Conservation (phyloP, 192 early-diverging fungal species). For the Coemansia sp. region DNA sequence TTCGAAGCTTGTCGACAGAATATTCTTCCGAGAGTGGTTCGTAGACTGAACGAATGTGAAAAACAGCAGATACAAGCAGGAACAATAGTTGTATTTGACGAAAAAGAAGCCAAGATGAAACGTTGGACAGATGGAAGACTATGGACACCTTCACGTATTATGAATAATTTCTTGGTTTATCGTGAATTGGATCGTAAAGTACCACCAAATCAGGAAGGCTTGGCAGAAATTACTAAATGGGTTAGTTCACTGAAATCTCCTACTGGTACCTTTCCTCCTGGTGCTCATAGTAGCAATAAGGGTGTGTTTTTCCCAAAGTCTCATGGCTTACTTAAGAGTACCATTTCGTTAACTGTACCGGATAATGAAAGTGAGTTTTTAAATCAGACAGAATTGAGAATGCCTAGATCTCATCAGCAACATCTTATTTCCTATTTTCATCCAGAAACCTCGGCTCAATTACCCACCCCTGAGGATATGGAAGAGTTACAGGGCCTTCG, state of each 20-base stretch:
- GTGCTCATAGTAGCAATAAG: slow-evolving; percentile 35
- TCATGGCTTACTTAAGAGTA: slow-evolving; percentile 74
- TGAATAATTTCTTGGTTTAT: slow-evolving; percentile 80
- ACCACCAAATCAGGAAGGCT: slow-evolving; percentile 52
- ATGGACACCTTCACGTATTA: slow-evolving; percentile 82
- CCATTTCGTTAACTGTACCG: slow-evolving; percentile 69
- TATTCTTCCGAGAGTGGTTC: slow-evolving; percentile 63
- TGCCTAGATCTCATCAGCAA: slow-evolving; percentile 35
- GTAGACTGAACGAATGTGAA: slow-evolving; percentile 73
- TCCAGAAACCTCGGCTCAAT: slow-evolving; percentile 17
- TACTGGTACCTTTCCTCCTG: background rate
- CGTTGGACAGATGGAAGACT: slow-evolving; percentile 83
- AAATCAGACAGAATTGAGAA: slow-evolving; percentile 6
- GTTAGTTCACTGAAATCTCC: background rate
- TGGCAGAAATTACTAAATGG: slow-evolving; percentile 22
- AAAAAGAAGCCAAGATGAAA: slow-evolving; percentile 79
- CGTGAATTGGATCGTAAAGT: slow-evolving; percentile 65
- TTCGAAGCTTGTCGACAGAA: slow-evolving; percentile 76
- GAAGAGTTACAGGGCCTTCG: slow-evolving; percentile 32
- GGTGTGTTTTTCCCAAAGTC: slow-evolving; percentile 53
- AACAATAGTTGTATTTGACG: slow-evolving; percentile 83
- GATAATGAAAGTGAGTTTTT: slow-evolving; percentile 40
- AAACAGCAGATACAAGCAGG: slow-evolving; percentile 70
- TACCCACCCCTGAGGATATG: slow-evolving; percentile 40
- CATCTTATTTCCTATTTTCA: slow-evolving; percentile 42